A percentile compares a stretch with the other conserved stretches of the same genome.
Conservation (phyloP, 257 asterid species). For the Paraleonurus japonicus region DNA sequence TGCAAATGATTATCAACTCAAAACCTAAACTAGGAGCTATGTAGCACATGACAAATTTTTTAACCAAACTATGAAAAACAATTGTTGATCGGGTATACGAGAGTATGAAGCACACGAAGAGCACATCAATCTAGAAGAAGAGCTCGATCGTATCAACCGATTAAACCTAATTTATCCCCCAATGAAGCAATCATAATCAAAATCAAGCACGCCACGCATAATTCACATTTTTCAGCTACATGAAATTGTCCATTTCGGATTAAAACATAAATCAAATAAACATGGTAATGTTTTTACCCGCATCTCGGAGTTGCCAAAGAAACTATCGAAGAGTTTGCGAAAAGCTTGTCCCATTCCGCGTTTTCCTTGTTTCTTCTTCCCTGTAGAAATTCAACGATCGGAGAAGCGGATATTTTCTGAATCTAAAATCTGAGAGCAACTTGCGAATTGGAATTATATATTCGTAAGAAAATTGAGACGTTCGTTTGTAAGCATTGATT, state of each 20-base stretch:
- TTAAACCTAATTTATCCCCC: not conserved
- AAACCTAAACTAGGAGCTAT: not conserved
- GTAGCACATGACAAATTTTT: not conserved
- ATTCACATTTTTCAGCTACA: not conserved
- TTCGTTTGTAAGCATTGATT: not conserved
- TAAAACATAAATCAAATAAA: not conserved
- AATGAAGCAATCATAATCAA: not conserved
- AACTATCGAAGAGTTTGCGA: constrained; percentile 85
- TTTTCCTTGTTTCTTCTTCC: not conserved
- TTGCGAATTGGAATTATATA: not conserved
- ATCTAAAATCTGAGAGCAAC: not conserved
- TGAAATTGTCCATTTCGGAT: not conserved
- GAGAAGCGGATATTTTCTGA: constrained; percentile 1
- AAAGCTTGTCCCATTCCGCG: constrained; percentile 79
- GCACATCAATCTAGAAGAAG: not conserved
- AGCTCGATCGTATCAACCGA: constrained; percentile 13
- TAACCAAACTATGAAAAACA: not conserved
- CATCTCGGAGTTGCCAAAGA: constrained; percentile 83
- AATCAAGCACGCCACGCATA: not conserved
- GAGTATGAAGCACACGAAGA: not conserved
- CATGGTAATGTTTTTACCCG: constrained; percentile 39
- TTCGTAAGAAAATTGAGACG: not conserved
- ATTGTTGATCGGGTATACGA: not conserved
- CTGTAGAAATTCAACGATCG: constrained; percentile 20
- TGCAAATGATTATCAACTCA: not conserved